Percentiles rank a stretch among this genome's conserved stretches.
phyloP scores from a whole-genome alignment of 805 yeast genomes.

The Ogataea trehalophila region DNA sequence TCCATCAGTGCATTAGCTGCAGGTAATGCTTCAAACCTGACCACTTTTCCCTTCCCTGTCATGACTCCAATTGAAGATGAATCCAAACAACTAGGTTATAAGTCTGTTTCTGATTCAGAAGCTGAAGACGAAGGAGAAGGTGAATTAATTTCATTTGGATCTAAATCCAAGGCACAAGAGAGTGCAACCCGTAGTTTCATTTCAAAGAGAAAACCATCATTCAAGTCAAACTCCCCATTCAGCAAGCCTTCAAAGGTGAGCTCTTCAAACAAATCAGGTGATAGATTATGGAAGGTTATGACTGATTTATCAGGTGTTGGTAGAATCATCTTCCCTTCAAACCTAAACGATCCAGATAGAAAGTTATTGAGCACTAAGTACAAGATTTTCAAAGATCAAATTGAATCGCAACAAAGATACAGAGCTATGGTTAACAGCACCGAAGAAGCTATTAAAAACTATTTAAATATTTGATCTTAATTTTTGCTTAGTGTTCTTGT shows the following conservation, averaged over 20 bases:
- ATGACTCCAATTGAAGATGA: constrained; percentile 36
- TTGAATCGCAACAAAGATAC: constrained; percentile 72
- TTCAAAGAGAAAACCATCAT: constrained; percentile 9
- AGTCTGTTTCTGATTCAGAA: constrained; percentile 20
- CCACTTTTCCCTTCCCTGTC: constrained; percentile 46
- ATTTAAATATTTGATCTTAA: constrained; percentile 20
- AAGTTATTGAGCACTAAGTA: constrained; percentile 73
- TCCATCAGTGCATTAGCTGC: constrained; percentile 49
- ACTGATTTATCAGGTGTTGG: constrained; percentile 79
- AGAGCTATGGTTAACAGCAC: constrained; percentile 59
- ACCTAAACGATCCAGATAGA: constrained; percentile 56
- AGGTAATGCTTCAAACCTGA: constrained; percentile 21
- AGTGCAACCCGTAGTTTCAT: constrained; percentile 43
- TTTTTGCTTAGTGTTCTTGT: too few species aligned
- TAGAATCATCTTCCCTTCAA: constrained; percentile 65
- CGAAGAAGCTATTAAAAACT: constrained; percentile 29
- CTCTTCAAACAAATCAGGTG: constrained; percentile 38
- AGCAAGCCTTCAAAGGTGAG: constrained; percentile 5
- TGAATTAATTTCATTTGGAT: constrained; percentile 53
- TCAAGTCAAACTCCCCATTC: not conserved
- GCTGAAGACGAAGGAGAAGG: constrained; percentile 45
- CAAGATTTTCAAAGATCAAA: constrained; percentile 83
- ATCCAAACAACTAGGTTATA: constrained; percentile 28
- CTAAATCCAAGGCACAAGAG: constrained; percentile 51
- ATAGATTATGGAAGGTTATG: constrained; percentile 84